phyloP scores from a whole-genome alignment of 768 basidiomycete genomes.

The Dentipellis sp. region DNA sequence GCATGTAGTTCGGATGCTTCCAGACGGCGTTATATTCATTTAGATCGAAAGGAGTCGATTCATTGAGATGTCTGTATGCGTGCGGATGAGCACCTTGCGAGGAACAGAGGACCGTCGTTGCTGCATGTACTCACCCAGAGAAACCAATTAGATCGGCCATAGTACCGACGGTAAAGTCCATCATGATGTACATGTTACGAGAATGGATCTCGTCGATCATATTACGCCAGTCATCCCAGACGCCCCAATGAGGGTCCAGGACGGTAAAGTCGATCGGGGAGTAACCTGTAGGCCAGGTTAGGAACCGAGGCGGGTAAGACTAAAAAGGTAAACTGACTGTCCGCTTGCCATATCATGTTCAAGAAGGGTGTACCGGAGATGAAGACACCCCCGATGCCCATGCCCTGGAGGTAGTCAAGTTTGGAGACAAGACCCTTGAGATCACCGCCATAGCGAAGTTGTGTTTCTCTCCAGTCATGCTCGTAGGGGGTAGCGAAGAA shows the following conservation, averaged over 20 bases:
- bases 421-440: slow-evolving; percentile 64
- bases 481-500: slow-evolving; percentile 76
- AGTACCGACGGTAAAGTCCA: slow-evolving; percentile 91
- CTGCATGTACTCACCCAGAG: slow-evolving; percentile 47
- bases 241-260: slow-evolving; percentile 90
- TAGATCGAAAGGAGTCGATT: slow-evolving; percentile 70
- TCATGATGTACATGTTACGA: slow-evolving; percentile 85
- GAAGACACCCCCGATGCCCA: slow-evolving; percentile 80
- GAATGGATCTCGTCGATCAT: slow-evolving; percentile 72
- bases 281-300: slow-evolving; percentile 49
- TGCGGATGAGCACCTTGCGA: slow-evolving; percentile 19
- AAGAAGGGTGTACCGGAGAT: slow-evolving; percentile 89
- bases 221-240: slow-evolving; percentile 66
- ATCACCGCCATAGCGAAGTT: slow-evolving; percentile 86
- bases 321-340: slow-evolving; percentile 51
- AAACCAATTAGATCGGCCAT: slow-evolving; percentile 86
- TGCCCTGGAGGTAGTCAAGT: slow-evolving; percentile 83
- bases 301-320: slow-evolving; percentile 1
- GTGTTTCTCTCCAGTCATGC: slow-evolving; percentile 80
- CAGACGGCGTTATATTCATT: slow-evolving; percentile 66
- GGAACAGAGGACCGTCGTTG: slow-evolving; percentile 34
- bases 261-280: slow-evolving; percentile 89
- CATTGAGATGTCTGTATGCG: slow-evolving; percentile 30
- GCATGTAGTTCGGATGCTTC: slow-evolving; percentile 67
- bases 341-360: slow-evolving; percentile 96